Evolutionary conservation across 768 basidiomycete genomes (phyloP).

Genomic region (Neoboletus magnificus): DNA sequence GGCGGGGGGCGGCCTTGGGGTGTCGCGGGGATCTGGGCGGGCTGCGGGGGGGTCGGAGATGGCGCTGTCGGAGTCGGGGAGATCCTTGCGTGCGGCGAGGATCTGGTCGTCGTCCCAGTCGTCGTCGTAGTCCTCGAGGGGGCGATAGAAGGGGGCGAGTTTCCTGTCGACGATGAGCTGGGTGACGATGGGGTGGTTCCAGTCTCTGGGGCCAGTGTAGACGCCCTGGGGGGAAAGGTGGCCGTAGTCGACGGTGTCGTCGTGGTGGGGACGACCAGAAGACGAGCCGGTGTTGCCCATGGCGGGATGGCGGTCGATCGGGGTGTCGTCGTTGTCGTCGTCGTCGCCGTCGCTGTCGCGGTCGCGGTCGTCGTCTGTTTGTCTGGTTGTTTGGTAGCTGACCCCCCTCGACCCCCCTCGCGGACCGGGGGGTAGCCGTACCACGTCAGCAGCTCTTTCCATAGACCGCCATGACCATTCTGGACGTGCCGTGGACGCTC

Average conservation of each 20-base stretch:
- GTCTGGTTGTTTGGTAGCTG: conserved; percentile 18
- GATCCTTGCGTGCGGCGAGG: conserved; percentile 72
- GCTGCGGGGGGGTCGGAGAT: conserved; percentile 35
- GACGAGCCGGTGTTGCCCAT: conserved; percentile 88
- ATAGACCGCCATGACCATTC: conserved; percentile 27
- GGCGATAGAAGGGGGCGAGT: conserved; percentile 94
- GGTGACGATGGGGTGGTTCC: conserved; percentile 84
- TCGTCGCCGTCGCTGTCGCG: conserved; percentile 2
- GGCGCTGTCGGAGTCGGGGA: conserved; percentile 48
- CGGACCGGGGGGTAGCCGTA: conserved; percentile 2
- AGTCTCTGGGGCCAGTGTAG: conserved; percentile 82
- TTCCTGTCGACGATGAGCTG: conserved; percentile 84
- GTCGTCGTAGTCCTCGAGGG: conserved; percentile 89
- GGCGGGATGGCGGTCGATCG: conserved; percentile 6
- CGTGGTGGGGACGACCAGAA: conserved; percentile 68
- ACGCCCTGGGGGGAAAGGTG: conserved; percentile 78
- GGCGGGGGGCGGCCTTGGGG: conserved; percentile 22
- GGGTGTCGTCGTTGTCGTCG: not conserved
- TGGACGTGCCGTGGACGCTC: conserved; percentile 80
- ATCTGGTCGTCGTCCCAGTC: conserved; percentile 89
- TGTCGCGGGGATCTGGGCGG: conserved; percentile 33
- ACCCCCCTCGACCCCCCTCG: conserved; percentile 17
- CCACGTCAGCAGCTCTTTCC: conserved; percentile 3
- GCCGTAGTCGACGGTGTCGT: conserved; percentile 84
- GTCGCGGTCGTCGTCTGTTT: conserved; percentile 13